Evolutionary conservation across 148 eudicot species (phyloP).

Genomic region (Rhododendron simsii): DNA sequence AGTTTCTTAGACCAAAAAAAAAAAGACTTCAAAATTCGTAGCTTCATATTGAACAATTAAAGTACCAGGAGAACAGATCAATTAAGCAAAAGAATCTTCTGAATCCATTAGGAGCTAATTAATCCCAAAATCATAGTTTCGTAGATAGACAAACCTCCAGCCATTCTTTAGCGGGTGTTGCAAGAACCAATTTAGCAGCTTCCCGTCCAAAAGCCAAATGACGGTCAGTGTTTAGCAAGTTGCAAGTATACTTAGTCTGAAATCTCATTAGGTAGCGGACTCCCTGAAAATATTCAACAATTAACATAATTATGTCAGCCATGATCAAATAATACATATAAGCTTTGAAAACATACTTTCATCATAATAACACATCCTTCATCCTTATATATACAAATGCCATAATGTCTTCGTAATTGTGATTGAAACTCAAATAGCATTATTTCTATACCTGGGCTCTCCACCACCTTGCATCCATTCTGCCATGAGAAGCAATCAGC

Average conservation of each 20-base stretch:
- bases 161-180: conserved; percentile 22
- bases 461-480: conserved; percentile 98
- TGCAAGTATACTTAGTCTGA: conserved; percentile 73
- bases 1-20: background rate
- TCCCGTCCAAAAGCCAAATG: conserved; percentile 79
- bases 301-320: background rate
- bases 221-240: conserved; percentile 67
- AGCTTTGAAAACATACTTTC: background rate
- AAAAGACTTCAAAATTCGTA: background rate
- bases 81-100: background rate
- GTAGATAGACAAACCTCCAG: conserved; percentile 30
- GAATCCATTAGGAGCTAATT: background rate
- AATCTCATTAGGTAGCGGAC: conserved; percentile 89
- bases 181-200: conserved; percentile 79
- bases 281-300: conserved; percentile 42
- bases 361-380: background rate
- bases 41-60: background rate
- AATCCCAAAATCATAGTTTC: background rate
- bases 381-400: background rate
- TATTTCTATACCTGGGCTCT: conserved; percentile 72
- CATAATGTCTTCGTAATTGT: background rate
- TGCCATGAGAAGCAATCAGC: conserved; percentile 61
- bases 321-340: background rate
- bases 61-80: background rate
- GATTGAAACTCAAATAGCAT: background rate